Evolutionary conservation across 352 stramenopile species (phyloP), one percentile per base, ranked within the genome.

Genomic region (Globisporangium canariense): DNA sequence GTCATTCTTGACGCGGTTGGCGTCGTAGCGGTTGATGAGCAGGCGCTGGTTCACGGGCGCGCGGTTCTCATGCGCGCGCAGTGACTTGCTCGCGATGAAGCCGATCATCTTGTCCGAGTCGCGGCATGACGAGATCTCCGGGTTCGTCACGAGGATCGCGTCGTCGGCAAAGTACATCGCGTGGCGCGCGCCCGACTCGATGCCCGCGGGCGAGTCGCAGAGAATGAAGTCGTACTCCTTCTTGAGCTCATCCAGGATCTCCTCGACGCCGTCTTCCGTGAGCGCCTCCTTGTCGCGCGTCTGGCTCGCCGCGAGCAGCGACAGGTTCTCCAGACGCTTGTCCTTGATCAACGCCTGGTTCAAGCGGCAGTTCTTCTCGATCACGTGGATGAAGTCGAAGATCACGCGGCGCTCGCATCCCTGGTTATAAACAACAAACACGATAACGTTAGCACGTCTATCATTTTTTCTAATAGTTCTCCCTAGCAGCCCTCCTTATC

Each of bases 21-120:
- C 81, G 78, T 97, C 90, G 73, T 97, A 98, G 45, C 92, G 81
- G 63, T 96, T 98, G 64, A 98, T 93, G 38, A 97, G 79, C 62
- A 98, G 68, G 2, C 77, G 82, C 75, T 96, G 87, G 18, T 78
- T 76, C 9, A 98, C 91, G 0, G 86, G 77, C 38, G 79, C 70
- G 45, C 86, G 79, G 34, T 77, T 75, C 61, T 96, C 79, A 57
- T 97, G 84, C 9, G 93, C 89, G 7, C 90, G 76, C 53, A 95
- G 70, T 43, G 87, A 96, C 60, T 91, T 94, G 75, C 83, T 94
- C 56, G 87, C 81, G 61, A 98, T 97, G 68, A 97, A 98, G 38
- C 93, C 93, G 68, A 98, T 96, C 93, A 98, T 98, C 74, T 98
- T 98, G 78, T 98, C 93, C 66, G 90, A 96, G 76, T 98, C 93